Conservation (phyloP, 164 flowering plant genomes). For the Cinnamomum micranthum region DNA sequence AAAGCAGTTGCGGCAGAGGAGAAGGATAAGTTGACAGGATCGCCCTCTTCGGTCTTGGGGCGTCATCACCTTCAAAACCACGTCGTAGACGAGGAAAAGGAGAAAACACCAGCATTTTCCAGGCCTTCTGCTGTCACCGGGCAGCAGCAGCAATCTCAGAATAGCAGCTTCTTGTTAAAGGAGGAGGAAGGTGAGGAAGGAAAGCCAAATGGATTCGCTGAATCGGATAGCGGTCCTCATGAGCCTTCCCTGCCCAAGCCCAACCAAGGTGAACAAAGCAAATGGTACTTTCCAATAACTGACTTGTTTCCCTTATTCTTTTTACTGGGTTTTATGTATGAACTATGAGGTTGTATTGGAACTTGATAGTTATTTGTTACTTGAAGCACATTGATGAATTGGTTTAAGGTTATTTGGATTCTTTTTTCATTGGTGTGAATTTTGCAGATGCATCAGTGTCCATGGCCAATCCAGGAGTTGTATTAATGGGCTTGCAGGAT, state of each 20-base stretch:
- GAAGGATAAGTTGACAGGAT: conserved; percentile 11
- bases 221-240: conserved; percentile 2
- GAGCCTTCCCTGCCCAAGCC: conserved; percentile 4
- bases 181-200: conserved; percentile 2
- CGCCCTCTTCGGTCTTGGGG: conserved; percentile 1
- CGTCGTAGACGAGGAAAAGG: conserved; percentile 7
- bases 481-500: conserved; percentile 11
- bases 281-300: background rate
- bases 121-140: conserved; percentile 6
- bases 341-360: background rate
- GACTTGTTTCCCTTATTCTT: background rate
- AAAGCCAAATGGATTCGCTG: conserved; percentile 3
- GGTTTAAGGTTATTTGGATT: background rate
- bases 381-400: background rate
- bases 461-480: conserved; percentile 13
- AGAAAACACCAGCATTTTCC: conserved; percentile 7
- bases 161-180: background rate
- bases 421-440: background rate
- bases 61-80: conserved; percentile 9
- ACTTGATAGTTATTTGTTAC: background rate
- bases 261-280: conserved; percentile 12
- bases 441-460: conserved; percentile 16
- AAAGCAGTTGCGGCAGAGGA: conserved; percentile 9
- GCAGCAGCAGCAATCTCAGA: conserved; percentile 6
- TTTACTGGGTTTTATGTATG: background rate